Evolutionary conservation across 2,329 filamentous ascomycete genomes (phyloP).

Genomic region (Pseudogymnoascus destructans): DNA sequence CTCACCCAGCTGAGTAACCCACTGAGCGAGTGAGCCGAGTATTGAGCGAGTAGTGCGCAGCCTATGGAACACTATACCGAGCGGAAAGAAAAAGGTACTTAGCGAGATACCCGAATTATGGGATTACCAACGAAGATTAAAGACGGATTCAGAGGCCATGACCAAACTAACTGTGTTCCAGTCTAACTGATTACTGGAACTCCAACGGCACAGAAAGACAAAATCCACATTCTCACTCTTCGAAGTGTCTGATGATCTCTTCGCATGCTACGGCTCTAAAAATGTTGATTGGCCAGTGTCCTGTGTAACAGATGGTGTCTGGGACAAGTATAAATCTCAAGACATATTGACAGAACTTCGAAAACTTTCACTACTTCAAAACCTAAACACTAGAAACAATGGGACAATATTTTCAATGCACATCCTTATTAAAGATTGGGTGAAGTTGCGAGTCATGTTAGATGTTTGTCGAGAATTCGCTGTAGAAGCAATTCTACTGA

Average conservation of each 20-base stretch:
- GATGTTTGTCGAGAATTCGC: background rate
- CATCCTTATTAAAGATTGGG: slow-evolving; percentile 18
- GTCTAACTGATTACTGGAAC: slow-evolving; percentile 16
- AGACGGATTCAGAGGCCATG: slow-evolving; percentile 19
- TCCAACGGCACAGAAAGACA: slow-evolving; percentile 4
- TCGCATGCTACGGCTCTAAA: slow-evolving; percentile 12
- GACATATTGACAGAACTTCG: slow-evolving; percentile 13
- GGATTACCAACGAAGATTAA: slow-evolving; percentile 12
- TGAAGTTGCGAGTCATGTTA: slow-evolving; percentile 13
- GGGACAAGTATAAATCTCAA: slow-evolving; percentile 16
- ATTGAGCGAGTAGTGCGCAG: no score
- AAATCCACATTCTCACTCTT: slow-evolving; percentile 17
- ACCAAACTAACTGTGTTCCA: slow-evolving; percentile 19
- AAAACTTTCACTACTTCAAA: slow-evolving; percentile 19
- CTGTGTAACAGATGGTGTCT: slow-evolving; percentile 11
- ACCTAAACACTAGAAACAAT: background rate
- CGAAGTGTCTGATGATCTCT: slow-evolving; percentile 19
- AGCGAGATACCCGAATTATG: slow-evolving; percentile 15
- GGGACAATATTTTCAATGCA: slow-evolving; percentile 16
- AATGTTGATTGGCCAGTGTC: slow-evolving; percentile 11
- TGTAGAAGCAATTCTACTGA: background rate
- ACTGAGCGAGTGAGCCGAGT: no score
- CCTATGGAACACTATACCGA: slow-evolving; percentile 14
- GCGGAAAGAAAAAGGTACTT: slow-evolving; percentile 13
- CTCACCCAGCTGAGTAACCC: no score